Conservation (phyloP, 805 yeast genomes). For the Kazachstania psychrophila region DNA sequence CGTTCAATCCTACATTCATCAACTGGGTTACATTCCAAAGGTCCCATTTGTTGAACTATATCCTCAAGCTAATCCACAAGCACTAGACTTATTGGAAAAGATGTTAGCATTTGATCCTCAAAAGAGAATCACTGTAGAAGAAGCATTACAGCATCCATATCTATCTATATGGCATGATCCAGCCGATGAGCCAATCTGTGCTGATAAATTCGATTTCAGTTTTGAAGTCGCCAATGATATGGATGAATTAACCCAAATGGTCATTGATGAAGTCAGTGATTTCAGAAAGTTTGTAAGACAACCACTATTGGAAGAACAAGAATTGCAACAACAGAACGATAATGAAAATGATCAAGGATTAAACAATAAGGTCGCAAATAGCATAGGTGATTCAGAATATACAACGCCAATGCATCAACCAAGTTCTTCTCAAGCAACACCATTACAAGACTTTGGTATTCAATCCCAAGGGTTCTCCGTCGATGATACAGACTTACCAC, state of each 20-base stretch:
- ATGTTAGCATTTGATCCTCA: conserved; percentile 85
- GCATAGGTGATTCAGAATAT: conserved; percentile 17
- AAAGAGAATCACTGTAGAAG: conserved; percentile 75
- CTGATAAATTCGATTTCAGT: conserved; percentile 71
- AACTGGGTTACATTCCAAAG: conserved; percentile 73
- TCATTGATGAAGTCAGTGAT: conserved; percentile 65
- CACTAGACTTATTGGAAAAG: conserved; percentile 66
- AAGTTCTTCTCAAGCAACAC: conserved; percentile 4
- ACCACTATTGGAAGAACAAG: conserved; percentile 53
- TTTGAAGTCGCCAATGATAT: conserved; percentile 81
- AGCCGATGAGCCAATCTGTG: conserved; percentile 79
- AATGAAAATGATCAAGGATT: not conserved
- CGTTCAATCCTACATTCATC: conserved; percentile 85
- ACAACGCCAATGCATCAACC: conserved; percentile 1
- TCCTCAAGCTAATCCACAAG: conserved; percentile 81
- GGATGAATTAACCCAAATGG: conserved; percentile 64
- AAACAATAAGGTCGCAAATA: conserved; percentile 7
- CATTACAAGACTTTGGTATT: conserved; percentile 35
- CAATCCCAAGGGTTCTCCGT: conserved; percentile 37
- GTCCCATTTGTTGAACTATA: conserved; percentile 62
- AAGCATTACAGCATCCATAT: conserved; percentile 85
- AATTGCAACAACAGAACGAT: conserved; percentile 19
- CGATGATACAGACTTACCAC: conserved; percentile 43
- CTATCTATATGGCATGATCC: conserved; percentile 88
- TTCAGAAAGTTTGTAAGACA: conserved; percentile 76